phyloP scores from a whole-genome alignment of 2,329 filamentous ascomycete species.

The Xylaria sp. region DNA sequence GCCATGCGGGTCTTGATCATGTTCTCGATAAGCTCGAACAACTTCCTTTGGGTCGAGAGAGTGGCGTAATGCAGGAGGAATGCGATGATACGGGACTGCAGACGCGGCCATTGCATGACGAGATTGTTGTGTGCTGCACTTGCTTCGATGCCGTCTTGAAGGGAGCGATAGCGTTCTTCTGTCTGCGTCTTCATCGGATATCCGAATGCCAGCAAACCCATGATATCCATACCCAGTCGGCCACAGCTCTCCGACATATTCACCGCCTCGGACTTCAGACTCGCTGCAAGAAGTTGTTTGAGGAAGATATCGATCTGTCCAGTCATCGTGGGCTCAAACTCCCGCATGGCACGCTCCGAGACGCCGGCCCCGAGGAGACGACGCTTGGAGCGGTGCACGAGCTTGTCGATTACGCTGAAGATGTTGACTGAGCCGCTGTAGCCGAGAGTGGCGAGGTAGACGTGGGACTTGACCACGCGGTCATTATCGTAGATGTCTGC shows the following conservation, averaged over 20 bases:
- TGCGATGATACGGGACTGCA: conserved; percentile 11
- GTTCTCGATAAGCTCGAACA: conserved; percentile 16
- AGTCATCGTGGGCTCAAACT: conserved; percentile 19
- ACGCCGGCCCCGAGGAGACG: conserved; percentile 16
- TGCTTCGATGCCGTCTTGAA: conserved; percentile 11
- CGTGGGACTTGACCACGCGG: conserved; percentile 16
- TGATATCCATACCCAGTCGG: conserved; percentile 19
- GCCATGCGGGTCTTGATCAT: conserved; percentile 20
- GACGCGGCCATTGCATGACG: conserved; percentile 18
- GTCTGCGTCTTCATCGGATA: conserved; percentile 19
- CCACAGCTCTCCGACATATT: conserved; percentile 18
- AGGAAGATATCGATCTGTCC: conserved; percentile 20
- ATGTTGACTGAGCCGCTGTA: conserved; percentile 14
- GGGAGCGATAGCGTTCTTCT: conserved; percentile 13
- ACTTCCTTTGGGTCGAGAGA: background rate
- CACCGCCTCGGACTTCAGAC: conserved; percentile 8
- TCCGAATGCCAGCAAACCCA: conserved; percentile 21
- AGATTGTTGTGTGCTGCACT: conserved; percentile 15
- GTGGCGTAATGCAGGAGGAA: background rate
- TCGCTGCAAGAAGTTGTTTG: conserved; percentile 10
- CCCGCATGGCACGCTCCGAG: conserved; percentile 19
- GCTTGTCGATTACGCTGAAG: conserved; percentile 17
- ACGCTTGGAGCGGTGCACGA: conserved; percentile 14
- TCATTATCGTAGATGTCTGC: conserved; percentile 23
- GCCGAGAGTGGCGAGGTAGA: conserved; percentile 17